These are phyloP conservation scores for Gilbertella persicaria DNA, from an alignment of 371 early-diverging fungal species.

Conservation along the genomic window DNA sequence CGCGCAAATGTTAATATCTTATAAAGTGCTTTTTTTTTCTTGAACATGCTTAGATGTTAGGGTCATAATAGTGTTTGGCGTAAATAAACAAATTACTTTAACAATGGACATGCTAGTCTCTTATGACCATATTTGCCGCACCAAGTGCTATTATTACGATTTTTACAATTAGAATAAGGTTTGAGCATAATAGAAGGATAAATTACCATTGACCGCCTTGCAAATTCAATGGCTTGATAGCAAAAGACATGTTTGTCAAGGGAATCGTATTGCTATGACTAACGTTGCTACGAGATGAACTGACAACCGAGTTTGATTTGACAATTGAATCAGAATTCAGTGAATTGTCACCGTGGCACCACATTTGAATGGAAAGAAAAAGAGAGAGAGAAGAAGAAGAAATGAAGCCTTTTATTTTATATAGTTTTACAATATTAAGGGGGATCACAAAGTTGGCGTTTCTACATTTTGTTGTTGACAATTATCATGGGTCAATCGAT, in stretches of 20 bases:
- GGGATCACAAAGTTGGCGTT: neutral
- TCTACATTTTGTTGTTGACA: no score
- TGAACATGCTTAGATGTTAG: neutral
- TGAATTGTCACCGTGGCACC: neutral
- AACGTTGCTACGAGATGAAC: neutral
- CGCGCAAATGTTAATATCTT: no score
- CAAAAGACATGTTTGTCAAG: slow-evolving; percentile 6
- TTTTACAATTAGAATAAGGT: slow-evolving; percentile 26
- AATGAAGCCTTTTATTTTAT: neutral
- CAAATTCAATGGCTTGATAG: slow-evolving; percentile 23
- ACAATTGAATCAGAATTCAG: neutral
- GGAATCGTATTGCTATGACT: neutral
- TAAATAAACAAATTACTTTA: slow-evolving; percentile 20
- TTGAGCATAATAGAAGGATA: slow-evolving; percentile 51
- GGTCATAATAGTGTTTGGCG: no score
- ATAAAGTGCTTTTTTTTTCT: no score
- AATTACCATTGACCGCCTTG: slow-evolving; percentile 28
- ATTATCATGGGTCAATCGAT: slow-evolving; percentile 13
- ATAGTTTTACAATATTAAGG: neutral
- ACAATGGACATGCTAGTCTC: slow-evolving; percentile 11
- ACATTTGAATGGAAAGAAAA: neutral
- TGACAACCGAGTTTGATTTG: neutral
- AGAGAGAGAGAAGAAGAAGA: neutral
- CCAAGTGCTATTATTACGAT: slow-evolving; percentile 12
- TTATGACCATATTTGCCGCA: slow-evolving; percentile 33